phyloP scores from a whole-genome alignment of 805 yeast genomes.

The Metschnikowia matae region DNA sequence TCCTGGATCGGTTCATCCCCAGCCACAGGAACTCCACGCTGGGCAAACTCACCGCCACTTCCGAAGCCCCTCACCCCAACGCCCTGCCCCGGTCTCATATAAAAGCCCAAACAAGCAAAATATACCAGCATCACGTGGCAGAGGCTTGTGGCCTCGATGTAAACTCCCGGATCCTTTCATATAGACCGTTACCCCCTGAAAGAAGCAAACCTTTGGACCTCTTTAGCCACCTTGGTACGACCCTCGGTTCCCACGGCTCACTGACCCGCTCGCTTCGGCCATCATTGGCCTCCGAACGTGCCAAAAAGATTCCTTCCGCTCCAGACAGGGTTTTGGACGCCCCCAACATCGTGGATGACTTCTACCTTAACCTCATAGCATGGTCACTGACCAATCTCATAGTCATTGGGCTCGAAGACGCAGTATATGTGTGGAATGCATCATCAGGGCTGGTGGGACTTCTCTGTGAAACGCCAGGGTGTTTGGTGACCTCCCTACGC shows the following conservation, averaged over 20 bases:
- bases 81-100: slow-evolving; percentile 54
- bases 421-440: slow-evolving; percentile 92
- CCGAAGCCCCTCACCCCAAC: slow-evolving; percentile 38
- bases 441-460: slow-evolving; percentile 70
- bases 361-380: slow-evolving; percentile 76
- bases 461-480: slow-evolving; percentile 50
- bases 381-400: slow-evolving; percentile 83
- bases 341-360: slow-evolving; percentile 91
- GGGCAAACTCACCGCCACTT: slow-evolving; percentile 33
- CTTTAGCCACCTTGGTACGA: slow-evolving; percentile 26
- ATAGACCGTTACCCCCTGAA: slow-evolving; percentile 83
- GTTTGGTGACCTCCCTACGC: slow-evolving; percentile 62
- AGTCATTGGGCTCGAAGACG: slow-evolving; percentile 82
- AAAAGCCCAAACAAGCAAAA: slow-evolving; percentile 48
- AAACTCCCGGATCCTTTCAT: slow-evolving; percentile 78
- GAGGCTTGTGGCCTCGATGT: slow-evolving; percentile 89
- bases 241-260: background rate
- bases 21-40: slow-evolving; percentile 38
- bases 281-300: slow-evolving; percentile 57
- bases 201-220: slow-evolving; percentile 34
- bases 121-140: slow-evolving; percentile 80
- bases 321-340: slow-evolving; percentile 96
- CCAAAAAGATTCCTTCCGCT: slow-evolving; percentile 75
- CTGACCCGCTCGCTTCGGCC: slow-evolving; percentile 34
- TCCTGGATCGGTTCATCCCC: slow-evolving; percentile 41